A percentile compares a stretch with the other conserved stretches of the same genome.
Conservation (phyloP, 1,284 basidiomycete species). For the Ganoderma sp. region DNA sequence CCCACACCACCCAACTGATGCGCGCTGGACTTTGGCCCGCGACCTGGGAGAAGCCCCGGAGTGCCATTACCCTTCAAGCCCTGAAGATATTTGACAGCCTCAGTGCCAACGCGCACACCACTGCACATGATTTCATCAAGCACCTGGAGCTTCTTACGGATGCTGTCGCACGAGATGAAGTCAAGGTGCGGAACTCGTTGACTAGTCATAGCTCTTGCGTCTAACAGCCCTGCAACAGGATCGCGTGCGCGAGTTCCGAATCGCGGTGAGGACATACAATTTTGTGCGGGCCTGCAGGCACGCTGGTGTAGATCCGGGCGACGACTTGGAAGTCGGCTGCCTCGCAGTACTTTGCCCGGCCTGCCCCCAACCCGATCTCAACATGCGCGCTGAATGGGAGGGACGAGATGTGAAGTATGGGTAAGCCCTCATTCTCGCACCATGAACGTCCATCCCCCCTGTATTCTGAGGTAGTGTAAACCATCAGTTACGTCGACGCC, state of each 20-base stretch:
- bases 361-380: neutral
- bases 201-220: too few relatives aligned
- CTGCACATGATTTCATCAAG: neutral
- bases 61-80: neutral
- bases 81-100: neutral
- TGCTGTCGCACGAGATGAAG: neutral
- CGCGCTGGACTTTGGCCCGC: neutral
- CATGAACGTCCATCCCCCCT: too few relatives aligned
- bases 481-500: slow-evolving; percentile 16
- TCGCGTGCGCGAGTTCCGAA: neutral
- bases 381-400: neutral
- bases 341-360: neutral
- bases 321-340: too few relatives aligned
- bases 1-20: neutral
- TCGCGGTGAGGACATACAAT: neutral
- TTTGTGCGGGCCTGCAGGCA: neutral
- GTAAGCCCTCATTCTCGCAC: too few relatives aligned
- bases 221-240: too few relatives aligned
- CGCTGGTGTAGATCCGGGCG: neutral
- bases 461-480: too few relatives aligned
- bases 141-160: neutral
- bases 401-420: neutral
- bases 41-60: too few relatives aligned
- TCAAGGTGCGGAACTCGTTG: neutral
- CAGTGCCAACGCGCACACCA: neutral